Conservation (phyloP, 1,284 basidiomycete species). For the Ganoderma sinense region DNA sequence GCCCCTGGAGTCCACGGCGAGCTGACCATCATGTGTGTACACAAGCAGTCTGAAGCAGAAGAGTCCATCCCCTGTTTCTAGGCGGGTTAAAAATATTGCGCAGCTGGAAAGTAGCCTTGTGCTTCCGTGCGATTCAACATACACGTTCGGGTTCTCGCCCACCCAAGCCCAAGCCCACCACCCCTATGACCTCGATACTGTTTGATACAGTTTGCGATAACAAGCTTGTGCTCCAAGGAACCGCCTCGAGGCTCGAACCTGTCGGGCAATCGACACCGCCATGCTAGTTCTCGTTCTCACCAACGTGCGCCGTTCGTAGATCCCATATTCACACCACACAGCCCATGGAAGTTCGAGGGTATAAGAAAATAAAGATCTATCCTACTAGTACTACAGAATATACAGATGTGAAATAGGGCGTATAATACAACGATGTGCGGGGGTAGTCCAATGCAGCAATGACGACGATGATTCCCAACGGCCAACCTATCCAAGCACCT, state of each 20-base stretch:
- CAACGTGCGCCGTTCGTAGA: not conserved
- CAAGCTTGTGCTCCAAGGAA: not conserved
- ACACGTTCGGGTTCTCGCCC: not conserved
- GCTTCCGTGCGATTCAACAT: not conserved
- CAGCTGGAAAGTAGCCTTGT: not conserved
- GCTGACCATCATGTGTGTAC: not conserved
- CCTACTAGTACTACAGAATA: slow-evolving; percentile 23
- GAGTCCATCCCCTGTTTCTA: not conserved
- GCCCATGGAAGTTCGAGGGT: slow-evolving; percentile 6
- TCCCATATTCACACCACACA: not conserved
- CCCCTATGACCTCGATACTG: not conserved
- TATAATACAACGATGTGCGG: slow-evolving; percentile 18
- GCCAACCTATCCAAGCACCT: slow-evolving; percentile 55
- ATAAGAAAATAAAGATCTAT: slow-evolving; percentile 17
- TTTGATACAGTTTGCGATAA: not conserved
- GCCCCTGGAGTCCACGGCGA: not conserved
- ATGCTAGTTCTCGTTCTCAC: not conserved
- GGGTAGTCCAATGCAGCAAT: slow-evolving; percentile 14
- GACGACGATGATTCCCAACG: not conserved
- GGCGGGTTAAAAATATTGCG: not conserved
- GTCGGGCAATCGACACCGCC: not conserved
- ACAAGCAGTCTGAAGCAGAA: not conserved
- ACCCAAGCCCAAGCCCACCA: not conserved
- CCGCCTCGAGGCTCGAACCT: not conserved
- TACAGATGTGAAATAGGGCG: slow-evolving; percentile 10